Percentiles rank a stretch among this genome's conserved stretches.
Conservation (phyloP, 2,329 filamentous ascomycete species). For the Alternaria sp. region DNA sequence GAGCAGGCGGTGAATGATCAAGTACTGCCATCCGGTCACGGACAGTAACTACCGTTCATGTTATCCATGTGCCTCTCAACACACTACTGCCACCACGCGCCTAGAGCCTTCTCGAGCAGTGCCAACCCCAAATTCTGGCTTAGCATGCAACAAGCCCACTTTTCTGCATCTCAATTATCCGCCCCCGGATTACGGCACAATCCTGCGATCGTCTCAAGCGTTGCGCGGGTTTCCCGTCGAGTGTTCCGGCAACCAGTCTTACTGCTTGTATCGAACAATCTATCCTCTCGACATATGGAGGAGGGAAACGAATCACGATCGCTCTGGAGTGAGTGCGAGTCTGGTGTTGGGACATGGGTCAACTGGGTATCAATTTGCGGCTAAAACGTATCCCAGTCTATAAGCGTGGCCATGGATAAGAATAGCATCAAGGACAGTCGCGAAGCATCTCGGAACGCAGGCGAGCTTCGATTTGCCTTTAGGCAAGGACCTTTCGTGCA, state of each 20-base stretch:
- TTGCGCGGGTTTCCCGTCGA: constrained; percentile 1
- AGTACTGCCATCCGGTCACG: neutral
- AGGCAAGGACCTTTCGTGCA: neutral
- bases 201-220: neutral
- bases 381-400: constrained; percentile 26
- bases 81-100: neutral
- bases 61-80: neutral
- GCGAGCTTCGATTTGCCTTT: neutral
- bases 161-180: constrained; percentile 11
- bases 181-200: constrained; percentile 9
- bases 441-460: constrained; percentile 8
- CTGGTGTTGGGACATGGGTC: constrained; percentile 16
- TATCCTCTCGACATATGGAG: neutral
- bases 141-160: neutral
- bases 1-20: constrained; percentile 4
- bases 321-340: neutral
- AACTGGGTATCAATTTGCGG: constrained; percentile 31
- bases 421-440: constrained; percentile 26
- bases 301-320: neutral
- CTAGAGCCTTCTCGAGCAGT: neutral
- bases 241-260: constrained; percentile 2
- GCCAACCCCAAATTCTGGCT: neutral
- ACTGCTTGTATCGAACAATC: constrained; percentile 11
- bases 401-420: constrained; percentile 17
- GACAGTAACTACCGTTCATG: neutral